A percentile compares a stretch with the other conserved stretches of the same genome.
Evolutionary conservation across 495 filamentous ascomycete species (phyloP).

Genomic region (Lepidopterella palustris): DNA sequence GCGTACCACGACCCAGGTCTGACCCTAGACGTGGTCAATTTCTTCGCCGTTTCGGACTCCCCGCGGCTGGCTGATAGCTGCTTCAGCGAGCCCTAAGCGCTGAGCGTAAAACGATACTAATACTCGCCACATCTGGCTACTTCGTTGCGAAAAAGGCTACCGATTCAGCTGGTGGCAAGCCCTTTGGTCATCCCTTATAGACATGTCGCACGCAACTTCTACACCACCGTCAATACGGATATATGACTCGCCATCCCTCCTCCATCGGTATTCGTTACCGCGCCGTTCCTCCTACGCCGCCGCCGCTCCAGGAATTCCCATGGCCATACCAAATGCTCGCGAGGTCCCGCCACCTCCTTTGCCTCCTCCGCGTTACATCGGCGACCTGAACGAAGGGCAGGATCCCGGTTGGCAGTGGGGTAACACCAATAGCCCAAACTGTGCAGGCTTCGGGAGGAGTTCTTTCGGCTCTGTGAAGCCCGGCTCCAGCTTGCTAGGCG

Average conservation of each 20-base stretch:
- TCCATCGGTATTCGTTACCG: conserved; percentile 21
- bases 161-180: conserved; percentile 26
- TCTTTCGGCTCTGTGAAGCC: conserved; percentile 39
- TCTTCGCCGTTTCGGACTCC: background rate
- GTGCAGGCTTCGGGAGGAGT: conserved; percentile 39
- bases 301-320: conserved; percentile 33
- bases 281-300: conserved; percentile 26
- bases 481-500: conserved; percentile 50
- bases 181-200: conserved; percentile 6
- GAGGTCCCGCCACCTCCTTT: conserved; percentile 54
- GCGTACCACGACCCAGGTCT: background rate
- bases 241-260: conserved; percentile 30
- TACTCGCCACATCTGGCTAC: background rate
- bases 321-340: conserved; percentile 51
- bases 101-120: background rate
- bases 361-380: conserved; percentile 54
- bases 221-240: conserved; percentile 29
- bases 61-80: background rate
- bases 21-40: background rate
- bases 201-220: conserved; percentile 26
- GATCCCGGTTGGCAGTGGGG: conserved; percentile 58
- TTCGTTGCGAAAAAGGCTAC: background rate
- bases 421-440: conserved; percentile 43
- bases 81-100: conserved; percentile 1
- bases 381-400: conserved; percentile 46